Evolutionary conservation across 306 rosid species (phyloP), one percentile per base, ranked within the genome.

Genomic region (Sesbania bispinosa): DNA sequence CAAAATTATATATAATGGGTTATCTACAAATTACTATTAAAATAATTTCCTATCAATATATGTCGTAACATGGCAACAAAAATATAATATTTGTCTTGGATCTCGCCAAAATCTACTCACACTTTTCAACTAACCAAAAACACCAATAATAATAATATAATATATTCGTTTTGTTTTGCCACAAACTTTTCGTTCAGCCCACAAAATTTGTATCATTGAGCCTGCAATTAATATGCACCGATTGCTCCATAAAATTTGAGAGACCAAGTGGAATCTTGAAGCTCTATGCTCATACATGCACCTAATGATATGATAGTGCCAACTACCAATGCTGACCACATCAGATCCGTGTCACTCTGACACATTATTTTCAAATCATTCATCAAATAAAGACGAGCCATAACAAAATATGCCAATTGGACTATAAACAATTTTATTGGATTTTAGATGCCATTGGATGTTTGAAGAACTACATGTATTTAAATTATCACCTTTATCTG

Each of bases 241-340:
- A 78, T 77, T 70, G 30, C 77, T 77, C 67, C 21, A 39, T 16
- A 62, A 50, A 61, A 29, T 61, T 39, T 21, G 41, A 47, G 70
- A 67, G 21, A 53, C 8, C 10, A 53, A 27, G 43, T 39, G 15
- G 68, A 75, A 66, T 66, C 67, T 45, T 20, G 6, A 76, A 45
- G 10, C 52, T 32, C 69, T 45, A 30, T 36, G 42, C 54, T 35
- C 50, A 18, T 47, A 13, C 61, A 43, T 76, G 68, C 43, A 67
- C 59, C 39, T 15, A 43, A 66, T 14, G 14, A 27, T 26, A 32
- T 26, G 10, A 45, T 20, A 33, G 35, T 19, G 54, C 58, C 15
- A 71, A 62, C 29, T 14, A 41, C 51, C 43, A 8, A 48, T 47
- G 20, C 60, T 29, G 6, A 13, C 58, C 27, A 4, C 76, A 42